These are phyloP conservation scores for Kwoniella sp. DNA, from an alignment of 768 basidiomycete species.

Conservation along the genomic window DNA sequence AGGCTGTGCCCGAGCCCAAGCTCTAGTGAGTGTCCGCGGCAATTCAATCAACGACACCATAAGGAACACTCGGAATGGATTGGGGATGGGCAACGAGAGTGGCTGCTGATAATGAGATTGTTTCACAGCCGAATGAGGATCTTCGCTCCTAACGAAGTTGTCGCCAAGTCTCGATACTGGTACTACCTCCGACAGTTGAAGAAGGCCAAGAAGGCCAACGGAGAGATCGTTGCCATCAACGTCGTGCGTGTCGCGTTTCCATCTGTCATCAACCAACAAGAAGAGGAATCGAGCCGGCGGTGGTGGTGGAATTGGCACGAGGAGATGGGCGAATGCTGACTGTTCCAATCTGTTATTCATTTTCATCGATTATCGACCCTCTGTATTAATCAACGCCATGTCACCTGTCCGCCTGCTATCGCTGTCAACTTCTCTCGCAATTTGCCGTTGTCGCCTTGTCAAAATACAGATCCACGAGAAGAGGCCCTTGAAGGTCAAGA, in stretches of 20 bases:
- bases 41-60: too few species aligned
- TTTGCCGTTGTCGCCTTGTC: too few species aligned
- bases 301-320: too few species aligned
- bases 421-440: background rate
- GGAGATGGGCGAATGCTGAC: slow-evolving; percentile 3
- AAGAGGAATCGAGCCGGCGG: background rate
- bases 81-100: too few species aligned
- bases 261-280: background rate
- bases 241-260: slow-evolving; percentile 79
- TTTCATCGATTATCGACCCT: too few species aligned
- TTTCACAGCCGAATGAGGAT: slow-evolving; percentile 81
- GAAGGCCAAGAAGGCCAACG: slow-evolving; percentile 99
- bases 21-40: slow-evolving; percentile 73
- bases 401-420: slow-evolving; percentile 2
- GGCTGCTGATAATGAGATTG: slow-evolving; percentile 9
- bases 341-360: too few species aligned
- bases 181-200: slow-evolving; percentile 97
- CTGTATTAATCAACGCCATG: too few species aligned
- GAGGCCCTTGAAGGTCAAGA: slow-evolving; percentile 97
- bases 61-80: too few species aligned
- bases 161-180: slow-evolving; percentile 99
- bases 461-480: slow-evolving; percentile 93
- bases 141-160: slow-evolving; percentile 97
- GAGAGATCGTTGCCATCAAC: slow-evolving; percentile 98
- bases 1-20: slow-evolving; percentile 89